These are phyloP conservation scores for Aspergillus niger DNA, from an alignment of 2,329 filamentous ascomycete genomes.

Conservation along the genomic window DNA sequence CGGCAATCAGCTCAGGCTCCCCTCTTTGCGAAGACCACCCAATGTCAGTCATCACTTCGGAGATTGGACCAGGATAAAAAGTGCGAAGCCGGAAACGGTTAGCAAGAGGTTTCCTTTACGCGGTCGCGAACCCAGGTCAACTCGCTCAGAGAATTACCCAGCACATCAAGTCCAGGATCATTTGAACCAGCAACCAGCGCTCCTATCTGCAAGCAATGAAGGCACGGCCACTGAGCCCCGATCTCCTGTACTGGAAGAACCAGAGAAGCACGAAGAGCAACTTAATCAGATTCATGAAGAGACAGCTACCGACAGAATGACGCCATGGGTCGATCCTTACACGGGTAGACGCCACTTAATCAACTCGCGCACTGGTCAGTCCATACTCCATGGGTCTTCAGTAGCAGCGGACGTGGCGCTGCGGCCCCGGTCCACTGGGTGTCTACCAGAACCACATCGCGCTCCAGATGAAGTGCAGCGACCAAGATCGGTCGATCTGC, in stretches of 20 bases:
- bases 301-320: constrained; percentile 20
- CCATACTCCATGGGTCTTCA: constrained; percentile 19
- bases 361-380: constrained; percentile 40
- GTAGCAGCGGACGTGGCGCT: constrained; percentile 10
- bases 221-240: background rate
- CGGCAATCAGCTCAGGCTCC: constrained; percentile 32
- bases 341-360: constrained; percentile 46
- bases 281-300: background rate
- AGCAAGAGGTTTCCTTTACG: background rate
- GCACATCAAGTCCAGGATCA: too few relatives aligned
- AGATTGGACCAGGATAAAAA: constrained; percentile 47
- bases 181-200: background rate
- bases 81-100: constrained; percentile 25
- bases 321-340: constrained; percentile 62
- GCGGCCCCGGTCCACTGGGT: constrained; percentile 22
- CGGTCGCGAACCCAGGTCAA: background rate
- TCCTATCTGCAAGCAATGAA: background rate
- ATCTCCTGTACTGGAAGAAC: background rate
- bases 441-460: constrained; percentile 10
- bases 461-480: constrained; percentile 11
- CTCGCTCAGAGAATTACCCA: background rate
- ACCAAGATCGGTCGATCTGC: constrained; percentile 21
- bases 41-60: constrained; percentile 31
- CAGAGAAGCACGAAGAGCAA: background rate
- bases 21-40: constrained; percentile 25